These are phyloP conservation scores for Neoboletus brunneissimus DNA, from an alignment of 768 basidiomycete genomes.

Conservation along the genomic window DNA sequence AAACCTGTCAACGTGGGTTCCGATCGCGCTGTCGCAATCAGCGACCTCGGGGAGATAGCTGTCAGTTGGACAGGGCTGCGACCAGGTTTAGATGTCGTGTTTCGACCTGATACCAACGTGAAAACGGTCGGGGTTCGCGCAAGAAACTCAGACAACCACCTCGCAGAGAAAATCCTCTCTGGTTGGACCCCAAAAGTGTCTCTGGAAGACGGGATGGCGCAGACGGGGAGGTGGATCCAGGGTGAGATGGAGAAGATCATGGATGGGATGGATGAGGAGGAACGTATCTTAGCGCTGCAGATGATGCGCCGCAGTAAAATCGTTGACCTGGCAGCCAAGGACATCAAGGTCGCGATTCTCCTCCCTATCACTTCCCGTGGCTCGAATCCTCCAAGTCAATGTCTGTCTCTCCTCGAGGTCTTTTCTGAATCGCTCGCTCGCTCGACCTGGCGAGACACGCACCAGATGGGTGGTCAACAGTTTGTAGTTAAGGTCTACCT, in stretches of 20 bases:
- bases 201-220: slow-evolving; percentile 46
- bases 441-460: slow-evolving; percentile 47
- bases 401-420: slow-evolving; percentile 38
- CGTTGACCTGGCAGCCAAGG: slow-evolving; percentile 35
- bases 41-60: slow-evolving; percentile 42
- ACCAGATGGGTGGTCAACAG: slow-evolving; percentile 26
- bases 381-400: slow-evolving; percentile 31
- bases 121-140: slow-evolving; percentile 48
- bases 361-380: slow-evolving; percentile 59
- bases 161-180: slow-evolving; percentile 28
- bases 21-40: slow-evolving; percentile 40
- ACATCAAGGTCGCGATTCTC: slow-evolving; percentile 47
- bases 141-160: slow-evolving; percentile 51
- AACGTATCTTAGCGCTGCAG: slow-evolving; percentile 18
- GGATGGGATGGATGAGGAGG: background rate
- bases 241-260: slow-evolving; percentile 33
- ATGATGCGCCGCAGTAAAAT: slow-evolving; percentile 36
- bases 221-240: slow-evolving; percentile 49
- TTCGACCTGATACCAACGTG: slow-evolving; percentile 21
- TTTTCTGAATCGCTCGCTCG: slow-evolving; percentile 44
- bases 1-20: slow-evolving; percentile 53
- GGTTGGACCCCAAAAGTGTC: slow-evolving; percentile 43
- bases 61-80: slow-evolving; percentile 32
- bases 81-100: slow-evolving; percentile 21
- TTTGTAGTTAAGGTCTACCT: slow-evolving; percentile 48